Base-by-base conservation (phyloP, 352 stramenopile genomes). In the Phytophthora melonis region DNA sequence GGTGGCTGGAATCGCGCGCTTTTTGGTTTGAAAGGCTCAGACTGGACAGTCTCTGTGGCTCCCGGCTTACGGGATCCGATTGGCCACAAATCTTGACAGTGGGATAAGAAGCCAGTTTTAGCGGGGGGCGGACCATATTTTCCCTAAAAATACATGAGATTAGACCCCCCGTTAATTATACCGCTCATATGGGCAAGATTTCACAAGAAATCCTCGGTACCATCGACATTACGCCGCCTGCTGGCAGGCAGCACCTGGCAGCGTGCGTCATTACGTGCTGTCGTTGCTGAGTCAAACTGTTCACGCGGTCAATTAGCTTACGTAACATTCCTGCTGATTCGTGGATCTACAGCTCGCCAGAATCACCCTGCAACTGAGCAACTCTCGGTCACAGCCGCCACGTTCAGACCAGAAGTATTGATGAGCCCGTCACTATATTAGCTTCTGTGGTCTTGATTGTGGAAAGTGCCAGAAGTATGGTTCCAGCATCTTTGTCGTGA, bases 1-100 rank as follows among this genome's bases (percentile, higher is more conserved):
- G 36, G 56, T 76, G 69, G 69, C 69, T 72, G 58, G 72, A 74
- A 71, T 68, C 41, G 62, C 58, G 59, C 59, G 58, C 58, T 69
- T 67, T 74, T 75, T 30, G 11, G 50, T 72, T 65, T 72, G 53
- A 72, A 70, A 32, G 21, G 43, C 58, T 23, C 43, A 9, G 18
- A 41, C 30, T 18, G 57, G 23, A n/a, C 25, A 32, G 18, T 70
- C 45, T 63, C 32, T 13, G 23, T 3, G 14, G 9, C 32, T 21
- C n/a, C 19, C 43, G 43, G 43, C 14, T 23, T 11, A 10, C 43
- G 5, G 4, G 19, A 57, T 59, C 30, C 39, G 63, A 78, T 78
- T 75, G 67, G 66, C 52, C n/a, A 72, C 16, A 67, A 75, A 61
- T 27, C 23, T 3, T 5, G 1, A 75, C 19, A 75, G 71, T 75